These are phyloP conservation scores for Nevesoporus exiguus DNA, from an alignment of 768 basidiomycete species.

Conservation along the genomic window DNA sequence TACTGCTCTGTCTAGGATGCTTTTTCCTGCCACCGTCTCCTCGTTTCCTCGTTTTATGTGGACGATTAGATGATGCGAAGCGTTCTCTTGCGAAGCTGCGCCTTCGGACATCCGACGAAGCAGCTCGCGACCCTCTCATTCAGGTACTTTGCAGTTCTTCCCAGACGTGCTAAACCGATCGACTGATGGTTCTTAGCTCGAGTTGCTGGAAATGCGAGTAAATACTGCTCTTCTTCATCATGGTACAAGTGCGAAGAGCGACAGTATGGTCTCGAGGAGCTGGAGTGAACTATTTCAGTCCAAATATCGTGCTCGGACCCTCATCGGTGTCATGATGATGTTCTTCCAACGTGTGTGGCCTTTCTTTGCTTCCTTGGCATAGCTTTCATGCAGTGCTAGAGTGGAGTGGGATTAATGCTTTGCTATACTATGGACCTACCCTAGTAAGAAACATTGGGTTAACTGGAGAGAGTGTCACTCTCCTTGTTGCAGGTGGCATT, in stretches of 20 bases:
- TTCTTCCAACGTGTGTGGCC: slow-evolving; percentile 70
- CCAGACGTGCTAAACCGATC: background rate
- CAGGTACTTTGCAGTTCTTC: slow-evolving; percentile 34
- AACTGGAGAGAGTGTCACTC: slow-evolving; percentile 51
- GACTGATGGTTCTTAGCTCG: slow-evolving; percentile 47
- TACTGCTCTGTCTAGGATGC: slow-evolving; percentile 60
- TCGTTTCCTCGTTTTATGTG: slow-evolving; percentile 45
- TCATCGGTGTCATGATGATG: slow-evolving; percentile 72
- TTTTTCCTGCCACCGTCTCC: slow-evolving; percentile 49
- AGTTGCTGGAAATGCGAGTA: slow-evolving; percentile 73
- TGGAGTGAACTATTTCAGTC: slow-evolving; percentile 58
- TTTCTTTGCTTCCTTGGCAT: background rate
- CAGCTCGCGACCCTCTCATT: slow-evolving; percentile 46
- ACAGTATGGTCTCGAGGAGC: slow-evolving; percentile 20
- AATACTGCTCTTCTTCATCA: slow-evolving; percentile 53
- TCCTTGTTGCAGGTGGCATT: slow-evolving; percentile 75
- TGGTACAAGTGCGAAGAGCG: slow-evolving; percentile 22
- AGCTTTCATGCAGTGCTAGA: slow-evolving; percentile 39
- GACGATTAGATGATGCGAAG: slow-evolving; percentile 55
- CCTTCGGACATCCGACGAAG: slow-evolving; percentile 43
- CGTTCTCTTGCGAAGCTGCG: slow-evolving; percentile 52
- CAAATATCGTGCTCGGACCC: slow-evolving; percentile 57
- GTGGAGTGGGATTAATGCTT: slow-evolving; percentile 85
- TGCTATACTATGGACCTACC: slow-evolving; percentile 79
- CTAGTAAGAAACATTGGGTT: slow-evolving; percentile 64